A percentile compares a stretch with the other conserved stretches of the same genome.
These are phyloP conservation scores for Citrullus amarus DNA, from an alignment of 306 rosid genomes.

Conservation along the genomic window DNA sequence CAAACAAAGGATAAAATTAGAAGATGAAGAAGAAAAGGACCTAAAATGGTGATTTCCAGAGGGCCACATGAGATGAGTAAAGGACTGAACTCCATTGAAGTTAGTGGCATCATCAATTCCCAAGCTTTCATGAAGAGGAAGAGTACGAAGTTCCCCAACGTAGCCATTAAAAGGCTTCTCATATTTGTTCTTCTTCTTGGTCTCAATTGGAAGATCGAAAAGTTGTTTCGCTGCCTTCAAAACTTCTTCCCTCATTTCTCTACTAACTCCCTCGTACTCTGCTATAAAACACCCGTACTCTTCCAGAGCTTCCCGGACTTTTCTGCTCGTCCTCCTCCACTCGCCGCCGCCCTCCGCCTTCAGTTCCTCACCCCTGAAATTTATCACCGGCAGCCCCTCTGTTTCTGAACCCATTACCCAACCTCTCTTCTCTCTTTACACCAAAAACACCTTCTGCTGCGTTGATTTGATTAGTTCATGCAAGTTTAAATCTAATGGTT, in stretches of 20 bases:
- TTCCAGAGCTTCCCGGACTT: constrained; percentile 26
- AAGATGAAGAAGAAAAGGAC: constrained; percentile 5
- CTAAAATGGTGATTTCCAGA: constrained; percentile 28
- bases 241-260: not conserved
- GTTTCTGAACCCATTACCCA: constrained; percentile 17
- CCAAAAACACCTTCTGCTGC: no score
- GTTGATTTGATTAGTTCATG: no score
- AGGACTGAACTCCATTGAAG: constrained; percentile 15
- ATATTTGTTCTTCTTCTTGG: constrained; percentile 30
- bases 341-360: constrained; percentile 16
- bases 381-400: constrained; percentile 17
- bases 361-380: constrained; percentile 16
- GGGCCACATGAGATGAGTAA: constrained; percentile 35
- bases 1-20: no score
- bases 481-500: no score
- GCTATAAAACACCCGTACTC: constrained; percentile 33
- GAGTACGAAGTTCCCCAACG: constrained; percentile 25
- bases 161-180: constrained; percentile 38
- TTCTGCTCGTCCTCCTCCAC: constrained; percentile 17
- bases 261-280: constrained; percentile 11
- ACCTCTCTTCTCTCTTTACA: no score
- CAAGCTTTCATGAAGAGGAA: constrained; percentile 44
- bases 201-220: constrained; percentile 29
- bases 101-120: constrained; percentile 34
- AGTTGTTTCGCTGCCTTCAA: constrained; percentile 16